phyloP scores from a whole-genome alignment of 2,329 filamentous ascomycete species.

The Hypoxylon sp. region DNA sequence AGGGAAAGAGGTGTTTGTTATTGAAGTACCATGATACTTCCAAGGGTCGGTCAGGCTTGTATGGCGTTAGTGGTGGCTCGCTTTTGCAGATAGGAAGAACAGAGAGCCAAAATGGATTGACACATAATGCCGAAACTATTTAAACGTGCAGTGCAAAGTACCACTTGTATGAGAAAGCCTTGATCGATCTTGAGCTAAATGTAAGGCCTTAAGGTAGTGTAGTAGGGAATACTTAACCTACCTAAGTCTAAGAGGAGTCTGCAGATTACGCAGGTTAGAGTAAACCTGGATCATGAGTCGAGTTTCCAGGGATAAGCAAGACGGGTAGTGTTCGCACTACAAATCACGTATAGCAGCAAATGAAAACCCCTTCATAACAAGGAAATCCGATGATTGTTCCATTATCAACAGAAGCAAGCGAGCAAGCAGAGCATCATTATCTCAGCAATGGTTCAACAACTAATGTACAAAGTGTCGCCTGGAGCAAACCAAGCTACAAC shows the following conservation, averaged over 20 bases:
- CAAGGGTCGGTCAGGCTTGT: constrained; percentile 23
- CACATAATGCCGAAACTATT: background rate
- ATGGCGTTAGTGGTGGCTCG: constrained; percentile 35
- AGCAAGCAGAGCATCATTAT: background rate
- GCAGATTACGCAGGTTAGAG: background rate
- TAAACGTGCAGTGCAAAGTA: background rate
- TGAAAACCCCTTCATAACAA: too few relatives aligned
- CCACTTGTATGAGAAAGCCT: background rate
- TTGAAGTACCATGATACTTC: constrained; percentile 16
- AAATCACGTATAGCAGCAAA: background rate
- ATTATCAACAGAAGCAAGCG: background rate
- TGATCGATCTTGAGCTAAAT: background rate
- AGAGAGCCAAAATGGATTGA: constrained; percentile 1
- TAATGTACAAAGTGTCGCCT: background rate
- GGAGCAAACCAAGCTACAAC: background rate
- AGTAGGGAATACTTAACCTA: background rate
- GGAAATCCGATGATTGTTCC: background rate
- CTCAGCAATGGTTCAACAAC: background rate
- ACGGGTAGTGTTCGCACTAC: background rate
- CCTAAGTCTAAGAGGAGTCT: background rate
- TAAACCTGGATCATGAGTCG: background rate
- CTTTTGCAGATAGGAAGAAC: constrained; percentile 18
- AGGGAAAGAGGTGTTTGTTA: constrained; percentile 1
- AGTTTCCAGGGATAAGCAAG: background rate
- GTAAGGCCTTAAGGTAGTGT: background rate